Conservation (phyloP, 2,329 filamentous ascomycete species). For the Ceratocystis alfenasii region DNA sequence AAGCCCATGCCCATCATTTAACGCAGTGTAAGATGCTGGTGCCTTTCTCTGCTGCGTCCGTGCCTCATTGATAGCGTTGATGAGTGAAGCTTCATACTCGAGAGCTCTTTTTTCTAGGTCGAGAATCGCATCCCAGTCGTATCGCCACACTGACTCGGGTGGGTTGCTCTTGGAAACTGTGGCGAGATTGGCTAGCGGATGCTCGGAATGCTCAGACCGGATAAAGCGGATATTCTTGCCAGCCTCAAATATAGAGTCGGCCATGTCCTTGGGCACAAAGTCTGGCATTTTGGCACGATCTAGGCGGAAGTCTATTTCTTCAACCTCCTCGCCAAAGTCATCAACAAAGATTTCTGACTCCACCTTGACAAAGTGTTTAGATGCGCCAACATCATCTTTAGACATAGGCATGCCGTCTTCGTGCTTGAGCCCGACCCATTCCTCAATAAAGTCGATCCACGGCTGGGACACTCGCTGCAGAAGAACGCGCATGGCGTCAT, state of each 20-base stretch:
- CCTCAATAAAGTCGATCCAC: constrained; percentile 55
- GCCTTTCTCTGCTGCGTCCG: constrained; percentile 1
- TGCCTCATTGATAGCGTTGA: constrained; percentile 22
- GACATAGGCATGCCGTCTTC: constrained; percentile 45
- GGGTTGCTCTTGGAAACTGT: constrained; percentile 38
- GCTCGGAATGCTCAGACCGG: constrained; percentile 55
- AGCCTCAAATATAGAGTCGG: constrained; percentile 62
- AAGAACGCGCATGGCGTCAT: constrained; percentile 54
- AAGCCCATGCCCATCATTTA: background rate
- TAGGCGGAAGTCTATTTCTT: constrained; percentile 50
- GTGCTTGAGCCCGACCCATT: constrained; percentile 60
- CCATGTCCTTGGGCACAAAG: constrained; percentile 60
- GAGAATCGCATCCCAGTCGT: constrained; percentile 58
- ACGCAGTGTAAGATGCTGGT: background rate
- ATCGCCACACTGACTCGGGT: constrained; percentile 54
- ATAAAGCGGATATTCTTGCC: constrained; percentile 66
- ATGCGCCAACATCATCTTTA: constrained; percentile 35
- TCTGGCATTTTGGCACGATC: constrained; percentile 54
- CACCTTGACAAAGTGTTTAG: constrained; percentile 49
- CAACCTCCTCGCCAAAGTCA: constrained; percentile 46
- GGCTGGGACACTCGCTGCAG: constrained; percentile 50
- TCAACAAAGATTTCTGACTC: constrained; percentile 44
- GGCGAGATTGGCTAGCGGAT: constrained; percentile 50
- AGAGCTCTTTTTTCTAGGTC: constrained; percentile 48
- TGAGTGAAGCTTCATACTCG: constrained; percentile 29